Conservation (phyloP, 345 rosid genomes). For the Melastoma malabathricum region DNA sequence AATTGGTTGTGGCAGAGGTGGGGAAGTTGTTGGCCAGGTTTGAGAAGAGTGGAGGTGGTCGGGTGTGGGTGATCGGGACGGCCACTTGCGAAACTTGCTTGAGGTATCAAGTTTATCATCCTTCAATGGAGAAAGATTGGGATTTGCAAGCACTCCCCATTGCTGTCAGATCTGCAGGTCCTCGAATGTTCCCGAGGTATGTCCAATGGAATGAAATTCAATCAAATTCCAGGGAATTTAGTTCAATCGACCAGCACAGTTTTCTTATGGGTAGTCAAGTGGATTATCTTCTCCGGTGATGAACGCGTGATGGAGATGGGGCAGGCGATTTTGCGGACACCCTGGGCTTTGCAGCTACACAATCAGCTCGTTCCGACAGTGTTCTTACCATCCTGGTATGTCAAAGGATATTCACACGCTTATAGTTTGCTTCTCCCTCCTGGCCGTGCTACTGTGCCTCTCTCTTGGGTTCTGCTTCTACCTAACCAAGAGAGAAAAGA, state of each 20-base stretch:
- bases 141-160: slow-evolving; percentile 90
- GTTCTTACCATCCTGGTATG: not conserved
- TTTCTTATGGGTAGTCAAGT: too few species aligned
- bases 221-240: too few species aligned
- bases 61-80: slow-evolving; percentile 68
- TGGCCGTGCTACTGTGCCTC: slow-evolving; percentile 2
- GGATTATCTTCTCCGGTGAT: too few species aligned
- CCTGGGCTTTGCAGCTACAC: slow-evolving; percentile 12
- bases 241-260: too few species aligned
- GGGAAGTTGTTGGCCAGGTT: slow-evolving; percentile 39
- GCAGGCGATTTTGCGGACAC: slow-evolving; percentile 13
- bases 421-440: slow-evolving; percentile 7
- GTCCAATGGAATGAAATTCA: not conserved
- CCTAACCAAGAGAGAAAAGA: slow-evolving; percentile 4
- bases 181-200: slow-evolving; percentile 54
- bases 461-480: slow-evolving; percentile 7
- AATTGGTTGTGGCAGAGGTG: slow-evolving; percentile 51
- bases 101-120: slow-evolving; percentile 82
- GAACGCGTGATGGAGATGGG: too few species aligned
- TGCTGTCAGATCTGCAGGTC: slow-evolving; percentile 44
- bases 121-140: slow-evolving; percentile 83
- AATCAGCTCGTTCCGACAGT: slow-evolving; percentile 9
- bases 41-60: slow-evolving; percentile 22
- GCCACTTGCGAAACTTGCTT: slow-evolving; percentile 92
- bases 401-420: slow-evolving; percentile 7